Evolutionary conservation across 108 stramenopile genomes (phyloP), one percentile per base, ranked within the genome.

Genomic region (Nitzschia palea): DNA sequence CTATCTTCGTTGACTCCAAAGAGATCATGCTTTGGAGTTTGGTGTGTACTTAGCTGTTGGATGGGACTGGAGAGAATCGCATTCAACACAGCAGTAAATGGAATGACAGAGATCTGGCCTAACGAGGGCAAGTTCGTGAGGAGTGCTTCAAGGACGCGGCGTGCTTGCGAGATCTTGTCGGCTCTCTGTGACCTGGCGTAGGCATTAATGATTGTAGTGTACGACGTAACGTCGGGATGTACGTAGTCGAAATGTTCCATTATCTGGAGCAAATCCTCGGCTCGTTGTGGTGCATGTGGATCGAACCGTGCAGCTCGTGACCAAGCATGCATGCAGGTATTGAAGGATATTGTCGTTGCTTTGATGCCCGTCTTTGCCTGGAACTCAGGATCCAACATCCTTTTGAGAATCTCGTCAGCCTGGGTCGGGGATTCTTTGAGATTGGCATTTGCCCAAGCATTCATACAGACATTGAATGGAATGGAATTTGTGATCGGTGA

Each of bases 261-360:
- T 3, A 77, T n/a, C 14, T 45, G 50, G 45, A 83, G 33, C 36
- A 83, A 40, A 25, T 68, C 75, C 52, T 83, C 78, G 0, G 76
- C 82, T 50, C 40, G 54, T 34, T 48, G 44, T 9, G 78, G 68
- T 22, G 70, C 65, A 2, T 60, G 44, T 3, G 70, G 34, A 8
- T 68, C 67, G 17, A 52, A 37, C 18, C 37, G 44, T 12, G 55
- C 32, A 14, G 70, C 52, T 27, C 53, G 67, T n/a, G 81, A 34
- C 76, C 68, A 77, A 4, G 77, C 84, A 14, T 74, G 74, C 54
- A 85, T 67, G 30, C 70, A 65, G 0, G 78, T 78, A 53, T 85
- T 81, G 48, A 85, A 70, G 30, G 77, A 79, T 4, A 65, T 31
- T 17, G 50, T 40, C 44, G 70, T 53, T 2, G 81, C 77, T 20